A percentile compares a stretch with the other conserved stretches of the same genome.
These are phyloP conservation scores for Fusarium fracticaudum DNA, from an alignment of 2,329 filamentous ascomycete genomes.

Conservation along the genomic window DNA sequence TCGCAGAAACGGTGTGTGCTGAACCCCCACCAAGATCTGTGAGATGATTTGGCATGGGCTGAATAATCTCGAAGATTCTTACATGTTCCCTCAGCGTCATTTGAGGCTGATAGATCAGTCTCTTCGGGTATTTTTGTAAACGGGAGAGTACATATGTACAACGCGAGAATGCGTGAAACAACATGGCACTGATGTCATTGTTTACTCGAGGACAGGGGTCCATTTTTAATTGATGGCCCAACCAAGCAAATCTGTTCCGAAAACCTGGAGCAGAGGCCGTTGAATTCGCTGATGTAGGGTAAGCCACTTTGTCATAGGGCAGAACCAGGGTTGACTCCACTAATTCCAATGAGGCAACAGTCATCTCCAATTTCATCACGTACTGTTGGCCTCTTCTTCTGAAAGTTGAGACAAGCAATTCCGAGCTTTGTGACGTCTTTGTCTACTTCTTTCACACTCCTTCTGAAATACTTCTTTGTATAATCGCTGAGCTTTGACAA, in stretches of 20 bases:
- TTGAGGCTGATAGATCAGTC: slow-evolving; percentile 1
- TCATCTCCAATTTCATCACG: slow-evolving; percentile 22
- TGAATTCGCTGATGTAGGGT: not conserved
- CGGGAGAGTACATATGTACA: not conserved
- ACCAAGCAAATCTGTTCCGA: not conserved
- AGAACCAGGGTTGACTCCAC: slow-evolving; percentile 10
- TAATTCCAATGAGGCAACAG: slow-evolving; percentile 2
- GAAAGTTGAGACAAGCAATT: slow-evolving; percentile 9
- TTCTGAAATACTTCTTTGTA: slow-evolving; percentile 17
- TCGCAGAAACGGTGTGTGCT: not conserved
- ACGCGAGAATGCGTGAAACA: slow-evolving; percentile 4
- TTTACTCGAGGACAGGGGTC: slow-evolving; percentile 11
- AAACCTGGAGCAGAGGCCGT: not conserved
- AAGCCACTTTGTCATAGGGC: not conserved
- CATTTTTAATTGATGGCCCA: not conserved
- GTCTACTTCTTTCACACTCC: slow-evolving; percentile 29
- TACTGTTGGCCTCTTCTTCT: slow-evolving; percentile 39
- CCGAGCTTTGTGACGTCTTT: slow-evolving; percentile 20
- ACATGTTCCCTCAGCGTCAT: not conserved
- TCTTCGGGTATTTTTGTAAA: not conserved
- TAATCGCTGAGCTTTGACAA: not conserved
- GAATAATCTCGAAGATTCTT: slow-evolving; percentile 26
- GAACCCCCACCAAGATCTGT: slow-evolving; percentile 5
- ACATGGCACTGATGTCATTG: slow-evolving; percentile 30
- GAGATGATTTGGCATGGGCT: slow-evolving; percentile 1